Evolutionary conservation across 2,329 filamentous ascomycete genomes (phyloP).

Genomic region (Onygenales sp.): DNA sequence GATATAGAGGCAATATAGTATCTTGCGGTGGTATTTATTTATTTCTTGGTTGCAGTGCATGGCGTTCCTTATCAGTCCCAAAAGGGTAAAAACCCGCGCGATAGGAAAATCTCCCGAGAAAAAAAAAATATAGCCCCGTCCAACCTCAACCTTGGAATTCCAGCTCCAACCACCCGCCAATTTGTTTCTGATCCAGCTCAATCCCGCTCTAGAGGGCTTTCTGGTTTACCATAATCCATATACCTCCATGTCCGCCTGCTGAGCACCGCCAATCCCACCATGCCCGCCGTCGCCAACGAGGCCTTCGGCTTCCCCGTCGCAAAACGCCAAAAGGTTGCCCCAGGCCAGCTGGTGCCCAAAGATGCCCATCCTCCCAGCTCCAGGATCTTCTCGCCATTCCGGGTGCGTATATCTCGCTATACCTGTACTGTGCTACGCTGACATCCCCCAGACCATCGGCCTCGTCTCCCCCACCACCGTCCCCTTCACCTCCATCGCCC

Average conservation of each 20-base stretch:
- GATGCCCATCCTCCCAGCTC: constrained; percentile 44
- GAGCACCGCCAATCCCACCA: constrained; percentile 14
- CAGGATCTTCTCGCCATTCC: constrained; percentile 84
- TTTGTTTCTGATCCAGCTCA: no score
- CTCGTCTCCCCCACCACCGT: constrained; percentile 84
- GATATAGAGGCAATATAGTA: neutral
- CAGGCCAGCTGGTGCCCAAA: constrained; percentile 23
- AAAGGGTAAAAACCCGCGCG: neutral
- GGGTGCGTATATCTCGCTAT: constrained; percentile 50
- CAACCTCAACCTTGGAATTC: neutral
- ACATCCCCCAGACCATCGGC: constrained; percentile 63
- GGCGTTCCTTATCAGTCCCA: neutral
- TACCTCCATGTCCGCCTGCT: no score
- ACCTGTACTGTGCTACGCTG: neutral
- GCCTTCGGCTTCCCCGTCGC: constrained; percentile 52
- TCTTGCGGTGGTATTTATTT: neutral
- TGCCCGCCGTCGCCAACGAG: constrained; percentile 42
- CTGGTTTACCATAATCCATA: no score
- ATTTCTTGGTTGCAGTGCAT: neutral
- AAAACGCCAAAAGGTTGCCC: constrained; percentile 64
- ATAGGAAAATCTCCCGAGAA: neutral
- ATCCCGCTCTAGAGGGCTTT: no score
- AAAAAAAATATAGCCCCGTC: neutral
- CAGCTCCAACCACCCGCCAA: no score
- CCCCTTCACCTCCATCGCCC: constrained; percentile 78